Evolutionary conservation across 2,329 filamentous ascomycete genomes (phyloP), one percentile per base, ranked within the genome.

Genomic region (Colletotrichum melonis): DNA sequence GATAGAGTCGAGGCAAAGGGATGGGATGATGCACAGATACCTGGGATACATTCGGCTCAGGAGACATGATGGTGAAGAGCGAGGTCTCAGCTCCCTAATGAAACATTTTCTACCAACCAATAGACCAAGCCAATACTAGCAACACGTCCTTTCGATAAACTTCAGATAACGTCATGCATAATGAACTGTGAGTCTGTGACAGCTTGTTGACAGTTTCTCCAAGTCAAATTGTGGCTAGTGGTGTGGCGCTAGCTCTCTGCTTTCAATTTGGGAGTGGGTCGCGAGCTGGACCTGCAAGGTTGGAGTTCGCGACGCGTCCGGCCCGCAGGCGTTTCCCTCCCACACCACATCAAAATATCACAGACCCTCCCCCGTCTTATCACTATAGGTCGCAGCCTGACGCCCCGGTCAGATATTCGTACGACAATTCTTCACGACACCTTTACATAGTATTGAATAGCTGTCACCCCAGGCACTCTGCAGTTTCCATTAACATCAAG

Each of bases 321-420:
- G 32, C 54, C 28, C 38, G 55, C 62, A 70, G 22, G 22, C 42
- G 56, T 57, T 63, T 74, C 72, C 63, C 49, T 74, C 68, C 68
- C 67, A 59, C 68, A 67, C 35, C 69, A 68, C 68, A 64, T 68
- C 72, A 74, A 63, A 73, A 63, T 74, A 74, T 68, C 67, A 73
- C 62, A 52, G 60, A 63, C 38, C 19, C 42, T 69, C 60, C 24
- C 26, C 56, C 49, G 63, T 63, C 52, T 24, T 19, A 30, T 58
- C 62, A n/a, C 59, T 65, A 46, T 42, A 42, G 38, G 38, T 32
- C 59, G 26, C n/a, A 49, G 67, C 60, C 60, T 38, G 58, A 64
- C 22, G 26, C 49, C 46, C 55, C 22, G 19, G 32, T 28, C 54
- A 42, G 30, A 26, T 19, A 46, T 38, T 22, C 38, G 42, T 49